A percentile compares a stretch with the other conserved stretches of the same genome.
Conservation (phyloP, 2,329 filamentous ascomycete species). For the Grosmannia clavigera region DNA sequence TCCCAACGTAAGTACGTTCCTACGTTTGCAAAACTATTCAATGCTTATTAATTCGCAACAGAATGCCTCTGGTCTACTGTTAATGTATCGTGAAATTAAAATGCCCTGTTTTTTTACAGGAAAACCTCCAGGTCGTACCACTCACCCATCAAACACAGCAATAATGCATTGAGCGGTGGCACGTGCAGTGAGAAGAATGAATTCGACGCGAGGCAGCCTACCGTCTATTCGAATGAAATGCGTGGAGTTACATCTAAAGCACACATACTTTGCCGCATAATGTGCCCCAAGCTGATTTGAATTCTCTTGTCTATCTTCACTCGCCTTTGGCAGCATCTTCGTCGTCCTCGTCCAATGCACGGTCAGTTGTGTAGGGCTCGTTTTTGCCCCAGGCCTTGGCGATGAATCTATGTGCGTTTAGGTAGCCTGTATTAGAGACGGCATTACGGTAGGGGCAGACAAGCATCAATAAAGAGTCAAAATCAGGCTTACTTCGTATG, state of each 20-base stretch:
- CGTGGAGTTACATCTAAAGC: not conserved
- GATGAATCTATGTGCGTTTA: slow-evolving; percentile 11
- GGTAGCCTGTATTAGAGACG: no score
- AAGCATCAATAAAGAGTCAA: not conserved
- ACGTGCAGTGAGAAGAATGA: no score
- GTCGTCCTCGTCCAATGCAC: slow-evolving; percentile 13
- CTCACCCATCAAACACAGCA: no score
- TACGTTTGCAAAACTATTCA: no score
- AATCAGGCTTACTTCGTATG: slow-evolving; percentile 46
- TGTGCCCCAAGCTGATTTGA: not conserved
- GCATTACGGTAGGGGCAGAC: not conserved
- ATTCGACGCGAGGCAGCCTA: not conserved
- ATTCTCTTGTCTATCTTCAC: not conserved
- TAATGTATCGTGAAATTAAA: no score
- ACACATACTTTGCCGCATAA: not conserved
- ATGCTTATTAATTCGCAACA: no score
- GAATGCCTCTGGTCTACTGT: no score
- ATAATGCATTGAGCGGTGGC: no score
- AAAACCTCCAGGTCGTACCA: no score
- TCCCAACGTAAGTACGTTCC: no score
- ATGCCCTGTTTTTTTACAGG: no score
- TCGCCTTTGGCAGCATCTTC: slow-evolving; percentile 10
- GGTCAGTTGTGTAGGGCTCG: slow-evolving; percentile 11
- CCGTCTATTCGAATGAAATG: not conserved
- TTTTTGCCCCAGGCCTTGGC: slow-evolving; percentile 15